These are phyloP conservation scores for Heliocybe sulcata DNA, from an alignment of 1,284 basidiomycete species.

Conservation along the genomic window DNA sequence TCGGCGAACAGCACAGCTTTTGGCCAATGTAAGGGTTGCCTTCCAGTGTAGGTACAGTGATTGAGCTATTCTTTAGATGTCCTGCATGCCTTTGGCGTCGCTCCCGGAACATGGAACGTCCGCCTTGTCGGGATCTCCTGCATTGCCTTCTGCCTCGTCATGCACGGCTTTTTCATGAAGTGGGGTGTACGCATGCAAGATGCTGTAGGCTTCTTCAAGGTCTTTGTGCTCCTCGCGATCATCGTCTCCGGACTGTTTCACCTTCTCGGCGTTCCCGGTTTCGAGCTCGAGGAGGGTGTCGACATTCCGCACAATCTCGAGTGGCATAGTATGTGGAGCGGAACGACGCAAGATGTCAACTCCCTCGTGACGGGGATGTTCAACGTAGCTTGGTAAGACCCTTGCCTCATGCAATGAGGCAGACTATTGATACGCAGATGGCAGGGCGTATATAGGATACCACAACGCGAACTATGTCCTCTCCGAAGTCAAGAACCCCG, in stretches of 20 bases:
- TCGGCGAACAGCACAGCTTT: conserved; percentile 54
- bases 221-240: conserved; percentile 50
- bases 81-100: conserved; percentile 37
- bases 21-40: conserved; percentile 46
- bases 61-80: conserved; percentile 31
- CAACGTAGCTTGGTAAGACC: conserved; percentile 55
- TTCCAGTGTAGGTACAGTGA: neutral
- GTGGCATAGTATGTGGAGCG: conserved; percentile 51
- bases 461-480: conserved; percentile 67
- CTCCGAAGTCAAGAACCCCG: conserved; percentile 59
- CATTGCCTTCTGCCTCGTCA: conserved; percentile 45
- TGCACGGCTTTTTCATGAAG: conserved; percentile 49
- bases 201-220: conserved; percentile 55
- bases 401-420: too few species aligned
- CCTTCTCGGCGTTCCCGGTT: conserved; percentile 38
- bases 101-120: conserved; percentile 37
- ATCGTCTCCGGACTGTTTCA: conserved; percentile 55
- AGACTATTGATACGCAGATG: neutral
- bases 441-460: conserved; percentile 64
- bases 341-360: conserved; percentile 38
- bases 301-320: conserved; percentile 41
- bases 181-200: conserved; percentile 65
- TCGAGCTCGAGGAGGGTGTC: conserved; percentile 35
- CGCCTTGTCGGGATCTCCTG: conserved; percentile 48
- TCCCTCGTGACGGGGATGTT: conserved; percentile 57